Evolutionary conservation across 2,329 filamentous ascomycete species (phyloP).

Genomic region (Colletotrichum lindemuthianum): DNA sequence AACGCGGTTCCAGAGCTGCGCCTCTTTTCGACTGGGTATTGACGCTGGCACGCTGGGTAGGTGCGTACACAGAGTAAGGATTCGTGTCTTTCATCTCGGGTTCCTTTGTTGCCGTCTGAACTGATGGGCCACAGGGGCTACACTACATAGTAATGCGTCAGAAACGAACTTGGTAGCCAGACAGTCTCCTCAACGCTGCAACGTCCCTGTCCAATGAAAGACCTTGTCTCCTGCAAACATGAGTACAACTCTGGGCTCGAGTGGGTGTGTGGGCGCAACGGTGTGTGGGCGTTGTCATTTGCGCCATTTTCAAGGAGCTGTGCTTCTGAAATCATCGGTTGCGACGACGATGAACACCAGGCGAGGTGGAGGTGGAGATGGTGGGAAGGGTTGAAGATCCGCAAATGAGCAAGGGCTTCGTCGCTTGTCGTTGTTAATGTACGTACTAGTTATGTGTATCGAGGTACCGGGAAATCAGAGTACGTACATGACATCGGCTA

Average conservation of each 20-base stretch:
- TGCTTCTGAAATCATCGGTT: background rate
- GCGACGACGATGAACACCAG: background rate
- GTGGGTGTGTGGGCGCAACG: constrained; percentile 27
- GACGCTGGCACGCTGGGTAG: background rate
- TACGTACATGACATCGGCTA: background rate
- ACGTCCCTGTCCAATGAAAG: constrained; percentile 3
- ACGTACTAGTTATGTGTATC: too few relatives aligned
- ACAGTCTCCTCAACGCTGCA: constrained; percentile 6
- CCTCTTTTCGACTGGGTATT: constrained; percentile 18
- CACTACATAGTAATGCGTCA: constrained; percentile 2
- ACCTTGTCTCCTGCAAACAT: constrained; percentile 14
- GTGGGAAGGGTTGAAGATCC: constrained; percentile 14
- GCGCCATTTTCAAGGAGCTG: constrained; percentile 33
- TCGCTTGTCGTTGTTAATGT: background rate
- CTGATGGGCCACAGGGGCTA: constrained; percentile 23
- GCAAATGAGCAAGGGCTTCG: constrained; percentile 16
- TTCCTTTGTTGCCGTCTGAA: constrained; percentile 17
- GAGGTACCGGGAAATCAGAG: background rate
- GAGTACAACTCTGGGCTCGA: background rate
- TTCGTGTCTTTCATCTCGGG: constrained; percentile 11
- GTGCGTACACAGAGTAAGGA: background rate
- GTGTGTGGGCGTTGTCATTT: constrained; percentile 16
- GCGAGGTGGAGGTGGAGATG: background rate
- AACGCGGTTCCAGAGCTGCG: constrained; percentile 8
- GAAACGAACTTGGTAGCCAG: constrained; percentile 5